These are phyloP conservation scores for Verruconis gallopava DNA, from an alignment of 2,329 filamentous ascomycete genomes.

Conservation along the genomic window DNA sequence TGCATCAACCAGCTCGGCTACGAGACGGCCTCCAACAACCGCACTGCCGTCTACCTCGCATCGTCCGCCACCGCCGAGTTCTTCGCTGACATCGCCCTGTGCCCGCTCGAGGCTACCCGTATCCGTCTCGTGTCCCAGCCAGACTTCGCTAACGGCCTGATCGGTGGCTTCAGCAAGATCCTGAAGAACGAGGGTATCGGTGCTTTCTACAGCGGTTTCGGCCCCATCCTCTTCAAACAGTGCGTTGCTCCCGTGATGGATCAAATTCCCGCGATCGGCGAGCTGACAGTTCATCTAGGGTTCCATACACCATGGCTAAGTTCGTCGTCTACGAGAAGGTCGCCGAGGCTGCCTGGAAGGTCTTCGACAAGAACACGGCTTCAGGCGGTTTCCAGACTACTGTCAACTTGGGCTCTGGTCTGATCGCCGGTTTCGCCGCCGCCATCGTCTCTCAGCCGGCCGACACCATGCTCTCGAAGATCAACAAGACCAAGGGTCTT, in stretches of 20 bases:
- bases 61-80: conserved; percentile 49
- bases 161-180: conserved; percentile 75
- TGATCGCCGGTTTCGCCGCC: conserved; percentile 77
- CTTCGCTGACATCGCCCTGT: conserved; percentile 68
- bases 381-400: conserved; percentile 59
- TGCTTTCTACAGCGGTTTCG: conserved; percentile 86
- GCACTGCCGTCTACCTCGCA: conserved; percentile 68
- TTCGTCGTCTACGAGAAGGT: conserved; percentile 92
- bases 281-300: conserved; percentile 36
- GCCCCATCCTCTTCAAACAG: conserved; percentile 40
- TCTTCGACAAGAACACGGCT: conserved; percentile 53
- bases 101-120: conserved; percentile 85
- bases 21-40: conserved; percentile 55
- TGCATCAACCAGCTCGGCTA: conserved; percentile 67
- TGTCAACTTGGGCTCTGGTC: conserved; percentile 74
- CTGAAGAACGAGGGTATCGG: conserved; percentile 67
- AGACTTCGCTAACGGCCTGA: conserved; percentile 66
- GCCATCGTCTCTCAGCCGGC: conserved; percentile 80
- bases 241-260: conserved; percentile 9
- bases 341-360: conserved; percentile 56
- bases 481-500: conserved; percentile 86
- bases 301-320: conserved; percentile 91
- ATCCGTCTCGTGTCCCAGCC: conserved; percentile 86
- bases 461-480: conserved; percentile 89
- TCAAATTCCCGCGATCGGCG: neutral